These are phyloP conservation scores for Vitis labrusca DNA, from an alignment of 164 flowering plant species.

Conservation along the genomic window DNA sequence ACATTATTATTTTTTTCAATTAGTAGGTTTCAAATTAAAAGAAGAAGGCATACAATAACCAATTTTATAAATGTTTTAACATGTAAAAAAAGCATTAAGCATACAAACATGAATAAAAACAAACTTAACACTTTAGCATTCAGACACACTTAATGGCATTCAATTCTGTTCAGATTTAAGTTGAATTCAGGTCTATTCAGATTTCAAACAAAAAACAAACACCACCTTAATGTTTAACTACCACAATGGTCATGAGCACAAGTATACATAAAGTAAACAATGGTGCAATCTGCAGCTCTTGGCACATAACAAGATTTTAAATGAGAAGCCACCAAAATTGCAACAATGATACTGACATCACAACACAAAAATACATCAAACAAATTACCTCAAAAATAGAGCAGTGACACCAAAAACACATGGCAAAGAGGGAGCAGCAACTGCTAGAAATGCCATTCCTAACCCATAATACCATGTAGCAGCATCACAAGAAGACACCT, in stretches of 20 bases:
- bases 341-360: background rate
- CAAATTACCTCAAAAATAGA: constrained; percentile 68
- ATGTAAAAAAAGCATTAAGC: too few species aligned
- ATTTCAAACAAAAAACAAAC: background rate
- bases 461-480: constrained; percentile 65
- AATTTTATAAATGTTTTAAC: too few species aligned
- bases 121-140: too few species aligned
- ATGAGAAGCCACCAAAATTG: background rate
- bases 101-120: too few species aligned
- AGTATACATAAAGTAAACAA: background rate
- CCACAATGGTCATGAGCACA: background rate
- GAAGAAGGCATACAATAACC: too few species aligned
- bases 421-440: constrained; percentile 73
- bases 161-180: too few species aligned
- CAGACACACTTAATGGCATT: too few species aligned
- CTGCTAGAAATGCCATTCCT: constrained; percentile 83
- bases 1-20: too few species aligned
- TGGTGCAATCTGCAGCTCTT: background rate
- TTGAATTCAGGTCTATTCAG: too few species aligned
- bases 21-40: too few species aligned
- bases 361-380: background rate
- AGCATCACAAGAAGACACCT: constrained; percentile 54
- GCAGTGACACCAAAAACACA: constrained; percentile 84
- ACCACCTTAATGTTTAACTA: background rate
- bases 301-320: background rate